Percentiles rank a stretch among this genome's conserved stretches.
These are phyloP conservation scores for Crucihimalaya himalaica DNA, from an alignment of 345 rosid genomes.

Conservation along the genomic window DNA sequence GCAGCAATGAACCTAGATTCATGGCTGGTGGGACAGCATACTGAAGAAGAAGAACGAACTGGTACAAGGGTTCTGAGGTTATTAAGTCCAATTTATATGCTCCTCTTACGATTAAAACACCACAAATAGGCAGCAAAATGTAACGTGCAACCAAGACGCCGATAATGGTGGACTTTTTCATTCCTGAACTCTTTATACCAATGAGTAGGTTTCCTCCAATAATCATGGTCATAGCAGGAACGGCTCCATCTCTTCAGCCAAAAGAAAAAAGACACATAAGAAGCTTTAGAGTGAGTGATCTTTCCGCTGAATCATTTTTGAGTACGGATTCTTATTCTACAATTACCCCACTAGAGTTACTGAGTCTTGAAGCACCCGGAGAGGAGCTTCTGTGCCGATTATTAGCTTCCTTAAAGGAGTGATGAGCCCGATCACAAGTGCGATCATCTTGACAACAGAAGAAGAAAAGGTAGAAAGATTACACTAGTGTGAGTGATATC, in stretches of 20 bases:
- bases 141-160: constrained; percentile 56
- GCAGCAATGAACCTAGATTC: constrained; percentile 55
- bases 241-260: constrained; percentile 59
- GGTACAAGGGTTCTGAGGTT: constrained; percentile 60
- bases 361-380: constrained; percentile 60
- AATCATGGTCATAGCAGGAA: constrained; percentile 62
- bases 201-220: constrained; percentile 61
- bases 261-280: not conserved
- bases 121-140: constrained; percentile 53
- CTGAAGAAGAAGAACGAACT: constrained; percentile 61
- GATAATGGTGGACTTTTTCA: constrained; percentile 41
- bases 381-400: constrained; percentile 59
- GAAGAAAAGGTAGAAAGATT: not conserved
- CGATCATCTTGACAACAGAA: constrained; percentile 51
- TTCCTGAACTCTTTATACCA: constrained; percentile 60
- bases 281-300: not conserved
- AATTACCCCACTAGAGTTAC: constrained; percentile 60
- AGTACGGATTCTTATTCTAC: not conserved
- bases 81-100: constrained; percentile 52
- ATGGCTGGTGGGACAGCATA: constrained; percentile 76
- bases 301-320: not conserved
- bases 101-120: constrained; percentile 56
- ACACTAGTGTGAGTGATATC: not conserved
- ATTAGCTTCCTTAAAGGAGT: constrained; percentile 48
- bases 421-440: constrained; percentile 52